These are phyloP conservation scores for Perkinsus olseni DNA, from an alignment of 169 alveolate species.

Conservation along the genomic window DNA sequence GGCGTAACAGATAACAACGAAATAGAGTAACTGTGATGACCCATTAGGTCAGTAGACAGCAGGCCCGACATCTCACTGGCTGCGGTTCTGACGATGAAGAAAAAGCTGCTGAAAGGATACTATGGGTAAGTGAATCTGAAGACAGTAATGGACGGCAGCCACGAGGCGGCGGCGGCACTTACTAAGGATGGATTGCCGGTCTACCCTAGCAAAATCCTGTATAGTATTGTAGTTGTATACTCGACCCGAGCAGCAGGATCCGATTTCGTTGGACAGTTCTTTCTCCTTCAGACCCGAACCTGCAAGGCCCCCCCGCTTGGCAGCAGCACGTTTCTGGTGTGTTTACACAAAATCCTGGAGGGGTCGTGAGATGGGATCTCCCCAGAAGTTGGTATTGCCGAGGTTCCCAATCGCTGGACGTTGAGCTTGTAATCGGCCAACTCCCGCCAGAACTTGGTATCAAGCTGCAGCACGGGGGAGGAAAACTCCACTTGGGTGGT, in stretches of 20 bases:
- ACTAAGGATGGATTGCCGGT: background rate
- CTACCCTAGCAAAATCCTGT: background rate
- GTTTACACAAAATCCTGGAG: background rate
- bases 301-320: background rate
- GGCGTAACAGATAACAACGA: conserved; percentile 44
- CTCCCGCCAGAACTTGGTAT: background rate
- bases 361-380: background rate
- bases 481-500: background rate
- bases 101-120: background rate
- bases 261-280: background rate
- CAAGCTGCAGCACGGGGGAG: background rate
- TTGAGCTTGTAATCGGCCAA: background rate
- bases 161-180: background rate
- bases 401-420: background rate
- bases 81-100: background rate
- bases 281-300: background rate
- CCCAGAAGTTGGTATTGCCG: background rate
- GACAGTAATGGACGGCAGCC: background rate
- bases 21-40: background rate
- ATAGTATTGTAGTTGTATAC: background rate
- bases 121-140: background rate
- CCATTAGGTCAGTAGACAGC: too few species aligned
- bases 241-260: background rate
- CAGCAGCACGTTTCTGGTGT: too few species aligned
- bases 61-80: too few species aligned